Base-by-base conservation (phyloP, 179 eudicot genomes). In the Actinidia chinensis region DNA sequence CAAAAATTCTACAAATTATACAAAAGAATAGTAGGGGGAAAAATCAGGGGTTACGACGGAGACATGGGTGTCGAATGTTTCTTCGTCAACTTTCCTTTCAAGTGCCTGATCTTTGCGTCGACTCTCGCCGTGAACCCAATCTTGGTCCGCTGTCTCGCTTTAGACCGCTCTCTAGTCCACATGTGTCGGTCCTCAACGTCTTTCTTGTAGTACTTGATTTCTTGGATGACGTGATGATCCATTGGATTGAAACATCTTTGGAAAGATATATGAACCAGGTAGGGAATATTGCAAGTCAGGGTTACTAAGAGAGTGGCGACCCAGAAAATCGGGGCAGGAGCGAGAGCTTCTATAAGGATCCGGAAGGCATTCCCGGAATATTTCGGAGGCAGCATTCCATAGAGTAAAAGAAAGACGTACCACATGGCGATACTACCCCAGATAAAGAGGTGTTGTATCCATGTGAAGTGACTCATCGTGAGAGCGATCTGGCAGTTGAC, bases 171-270 rank as follows among this genome's bases (percentile, higher is more conserved):
- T 65, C 89, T 81, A 1, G 76, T 82, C 99, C 99, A 96, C 99
- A 96, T 96, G 18, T 36, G 73, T 68, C 85, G 86, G 82, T 96
- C 98, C 83, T 90, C 88, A 0, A 91, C 87, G 48, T 96, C 96
- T 85, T 90, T 94, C 87, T 83, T 94, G 50, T 87, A 89, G 83
- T 89, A 89, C 83, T 94, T 96, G 79, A 96, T 96, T 80, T 96
- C 99, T 85, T 94, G 99, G 71, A 96, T 96, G 36, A 94, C 79
- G 60, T 96, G 97, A 81, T 96, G 99, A 80, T 96, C 99, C 90
- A 94, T 76, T 0, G 99, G 99, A 68, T 85, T 86, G 64, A 94
- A 85, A 5, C 89, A 83, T 76, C 99, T 81, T 79, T 90, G 99
- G 86, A 84, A 91, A 0, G 92, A 88, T 15, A 92, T 87, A 77